These are phyloP conservation scores for Puccinia polysora DNA, from an alignment of 1,284 basidiomycete species.

Conservation along the genomic window DNA sequence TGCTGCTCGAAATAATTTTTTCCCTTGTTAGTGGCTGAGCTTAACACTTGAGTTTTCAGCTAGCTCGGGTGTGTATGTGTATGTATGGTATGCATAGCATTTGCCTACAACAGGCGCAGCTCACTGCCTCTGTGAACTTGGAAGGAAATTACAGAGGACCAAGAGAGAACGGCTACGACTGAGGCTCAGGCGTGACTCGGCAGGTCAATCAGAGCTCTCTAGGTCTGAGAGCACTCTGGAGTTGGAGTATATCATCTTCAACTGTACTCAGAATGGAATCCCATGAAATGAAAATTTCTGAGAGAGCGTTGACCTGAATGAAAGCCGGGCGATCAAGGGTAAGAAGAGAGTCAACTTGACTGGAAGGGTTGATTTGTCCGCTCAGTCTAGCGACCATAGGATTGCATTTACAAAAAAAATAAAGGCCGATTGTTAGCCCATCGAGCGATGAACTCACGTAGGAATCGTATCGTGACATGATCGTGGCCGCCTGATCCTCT, in stretches of 20 bases:
- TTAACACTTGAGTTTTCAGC: too few species aligned
- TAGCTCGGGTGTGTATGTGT: too few species aligned
- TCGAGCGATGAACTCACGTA: conserved; percentile 45
- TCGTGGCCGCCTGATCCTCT: conserved; percentile 35
- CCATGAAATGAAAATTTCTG: conserved; percentile 50
- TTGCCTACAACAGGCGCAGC: too few species aligned
- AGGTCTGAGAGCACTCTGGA: too few species aligned
- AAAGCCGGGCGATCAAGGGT: neutral
- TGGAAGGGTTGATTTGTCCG: neutral
- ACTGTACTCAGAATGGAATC: conserved; percentile 47
- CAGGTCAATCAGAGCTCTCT: too few species aligned
- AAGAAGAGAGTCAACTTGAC: neutral
- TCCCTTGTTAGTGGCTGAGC: too few species aligned
- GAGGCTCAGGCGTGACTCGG: too few species aligned
- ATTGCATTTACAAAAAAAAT: neutral
- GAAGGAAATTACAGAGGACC: too few species aligned
- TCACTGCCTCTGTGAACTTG: too few species aligned
- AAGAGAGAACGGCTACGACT: too few species aligned
- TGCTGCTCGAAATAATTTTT: too few species aligned
- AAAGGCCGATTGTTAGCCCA: neutral
- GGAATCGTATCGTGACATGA: conserved; percentile 48
- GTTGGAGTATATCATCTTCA: conserved; percentile 45
- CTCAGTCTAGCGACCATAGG: neutral
- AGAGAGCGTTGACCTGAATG: conserved; percentile 48
- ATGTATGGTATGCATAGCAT: too few species aligned